Evolutionary conservation across 768 basidiomycete species (phyloP).

Genomic region (Wakefieldia striispora): DNA sequence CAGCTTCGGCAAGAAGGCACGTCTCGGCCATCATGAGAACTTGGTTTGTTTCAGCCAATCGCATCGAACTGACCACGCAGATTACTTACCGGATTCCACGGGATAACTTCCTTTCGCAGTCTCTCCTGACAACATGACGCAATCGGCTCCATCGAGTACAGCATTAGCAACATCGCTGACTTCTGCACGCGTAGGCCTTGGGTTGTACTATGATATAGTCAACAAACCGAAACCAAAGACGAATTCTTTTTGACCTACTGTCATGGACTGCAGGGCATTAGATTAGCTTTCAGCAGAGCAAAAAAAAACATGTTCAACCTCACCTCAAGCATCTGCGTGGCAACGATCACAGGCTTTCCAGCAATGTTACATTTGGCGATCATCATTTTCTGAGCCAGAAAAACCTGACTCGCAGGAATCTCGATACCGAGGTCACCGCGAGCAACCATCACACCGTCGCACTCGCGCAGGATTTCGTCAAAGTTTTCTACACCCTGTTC

Average conservation of each 20-base stretch:
- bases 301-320: constrained; percentile 13
- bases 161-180: constrained; percentile 99
- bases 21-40: constrained; percentile 99
- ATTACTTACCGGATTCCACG: constrained; percentile 78
- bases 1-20: constrained; percentile 91
- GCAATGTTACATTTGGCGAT: constrained; percentile 98
- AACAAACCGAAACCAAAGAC: background rate
- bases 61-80: background rate
- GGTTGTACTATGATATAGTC: constrained; percentile 77
- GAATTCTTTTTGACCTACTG: constrained; percentile 46
- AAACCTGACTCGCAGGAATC: constrained; percentile 98
- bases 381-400: constrained; percentile 99
- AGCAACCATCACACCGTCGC: constrained; percentile 99
- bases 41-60: constrained; percentile 28
- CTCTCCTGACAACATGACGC: constrained; percentile 99
- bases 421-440: constrained; percentile 99
- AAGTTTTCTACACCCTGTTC: constrained; percentile 99
- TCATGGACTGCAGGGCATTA: constrained; percentile 73
- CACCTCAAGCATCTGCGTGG: constrained; percentile 99
- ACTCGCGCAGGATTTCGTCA: constrained; percentile 93
- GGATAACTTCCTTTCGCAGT: constrained; percentile 98
- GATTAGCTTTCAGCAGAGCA: constrained; percentile 9
- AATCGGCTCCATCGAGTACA: constrained; percentile 97
- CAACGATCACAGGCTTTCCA: constrained; percentile 98
- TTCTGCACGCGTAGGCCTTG: constrained; percentile 97